Evolutionary conservation across 2,329 filamentous ascomycete species (phyloP), one percentile per base, ranked within the genome.

Genomic region (Teratosphaeriaceae sp.): DNA sequence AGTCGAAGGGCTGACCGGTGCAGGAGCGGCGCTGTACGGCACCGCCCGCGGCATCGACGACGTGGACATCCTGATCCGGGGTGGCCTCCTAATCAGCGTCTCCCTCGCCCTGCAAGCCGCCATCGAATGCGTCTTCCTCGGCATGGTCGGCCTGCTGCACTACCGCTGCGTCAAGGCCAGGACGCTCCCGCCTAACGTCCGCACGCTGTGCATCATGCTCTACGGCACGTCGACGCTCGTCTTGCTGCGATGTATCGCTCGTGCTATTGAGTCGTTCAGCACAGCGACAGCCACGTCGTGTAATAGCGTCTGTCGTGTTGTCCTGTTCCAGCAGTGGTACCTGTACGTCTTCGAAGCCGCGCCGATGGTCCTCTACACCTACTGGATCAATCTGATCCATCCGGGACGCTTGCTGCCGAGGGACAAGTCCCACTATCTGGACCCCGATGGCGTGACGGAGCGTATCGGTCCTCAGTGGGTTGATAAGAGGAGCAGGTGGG

Each of bases 281-380:
- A 47, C 36, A 1, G 11, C 19, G 15, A 39, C 36, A 20, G 11
- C 41, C 18, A 38, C 44, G 12, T 20, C 9, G 24, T 34, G 35
- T 16, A 16, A 12, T 20, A 59, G 62, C 18, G 40, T 64, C 53
- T 52, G 61, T 45, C 55, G 58, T 44, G 46, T 54, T 53, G 43
- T 62, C 49, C 50, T 66, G 38, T 62, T 61, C 37, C 62, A 71
- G 34, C 73, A 77, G 40, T 67, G 67, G 53, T 74, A 68, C 49
- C 73, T 76, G 48, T 77, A 71, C 67, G 60, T 75, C 37, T 75
- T 77, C 45, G 74, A 77, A 49, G 67, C 64, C 3, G 53, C 60
- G 3, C 65, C 74, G 31, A 76, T 77, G 73, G 66, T 72, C 11
- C 42, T 64, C 41, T 76, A 75, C 47, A 72, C 67, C 7, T 62